Evolutionary conservation across 257 asterid genomes (phyloP).

Genomic region (Sherardia arvensis): DNA sequence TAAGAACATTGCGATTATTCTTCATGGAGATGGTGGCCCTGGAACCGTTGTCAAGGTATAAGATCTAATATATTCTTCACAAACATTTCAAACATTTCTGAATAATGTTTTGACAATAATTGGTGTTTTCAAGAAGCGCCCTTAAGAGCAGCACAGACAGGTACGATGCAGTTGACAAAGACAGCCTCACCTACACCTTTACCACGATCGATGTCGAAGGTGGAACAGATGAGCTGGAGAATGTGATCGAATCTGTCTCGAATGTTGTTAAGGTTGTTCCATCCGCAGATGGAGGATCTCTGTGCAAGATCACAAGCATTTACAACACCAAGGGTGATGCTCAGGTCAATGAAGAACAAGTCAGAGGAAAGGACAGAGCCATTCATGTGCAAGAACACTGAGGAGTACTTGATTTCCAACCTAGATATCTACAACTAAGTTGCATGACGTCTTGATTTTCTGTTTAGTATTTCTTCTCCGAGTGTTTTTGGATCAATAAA

Average conservation of each 20-base stretch:
- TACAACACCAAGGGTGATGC: conserved; percentile 30
- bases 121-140: neutral
- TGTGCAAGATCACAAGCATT: conserved; percentile 26
- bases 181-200: conserved; percentile 25
- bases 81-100: too few relatives aligned
- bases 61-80: too few relatives aligned
- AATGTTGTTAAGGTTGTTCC: conserved; percentile 31
- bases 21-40: conserved; percentile 33
- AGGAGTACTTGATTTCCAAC: conserved; percentile 19
- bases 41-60: conserved; percentile 29
- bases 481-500: too few relatives aligned
- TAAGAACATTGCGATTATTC: conserved; percentile 28
- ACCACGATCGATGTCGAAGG: conserved; percentile 29
- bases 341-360: conserved; percentile 25
- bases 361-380: conserved; percentile 7
- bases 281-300: conserved; percentile 32
- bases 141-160: conserved; percentile 32
- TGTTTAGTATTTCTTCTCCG: too few relatives aligned
- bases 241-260: conserved; percentile 30
- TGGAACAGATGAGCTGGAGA: conserved; percentile 20
- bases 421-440: conserved; percentile 7
- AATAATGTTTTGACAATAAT: too few relatives aligned
- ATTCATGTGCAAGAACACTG: conserved; percentile 6
- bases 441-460: too few relatives aligned
- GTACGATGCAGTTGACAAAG: conserved; percentile 31